These are phyloP conservation scores for Nemania sp. DNA, from an alignment of 2,329 filamentous ascomycete genomes.

Conservation along the genomic window DNA sequence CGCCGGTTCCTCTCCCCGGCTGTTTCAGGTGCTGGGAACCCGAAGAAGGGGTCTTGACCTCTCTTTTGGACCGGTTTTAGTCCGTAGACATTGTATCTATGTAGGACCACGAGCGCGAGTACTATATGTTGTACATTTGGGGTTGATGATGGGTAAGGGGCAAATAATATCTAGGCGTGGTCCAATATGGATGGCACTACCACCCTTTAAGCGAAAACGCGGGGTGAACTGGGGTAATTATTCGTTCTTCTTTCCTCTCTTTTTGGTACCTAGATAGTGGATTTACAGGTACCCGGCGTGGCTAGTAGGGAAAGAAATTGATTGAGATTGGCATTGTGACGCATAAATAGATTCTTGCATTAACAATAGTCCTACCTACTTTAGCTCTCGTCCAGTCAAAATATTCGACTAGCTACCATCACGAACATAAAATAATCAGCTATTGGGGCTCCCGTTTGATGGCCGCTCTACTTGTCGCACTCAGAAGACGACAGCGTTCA, in stretches of 20 bases:
- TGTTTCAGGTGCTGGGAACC: slow-evolving; percentile 33
- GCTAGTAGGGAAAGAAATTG: neutral
- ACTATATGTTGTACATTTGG: slow-evolving; percentile 10
- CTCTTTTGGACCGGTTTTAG: slow-evolving; percentile 5
- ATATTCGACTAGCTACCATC: neutral
- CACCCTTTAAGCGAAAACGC: slow-evolving; percentile 36
- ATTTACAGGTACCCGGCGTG: slow-evolving; percentile 3
- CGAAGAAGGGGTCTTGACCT: slow-evolving; percentile 12
- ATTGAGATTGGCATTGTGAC: neutral
- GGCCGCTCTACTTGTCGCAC: slow-evolving; percentile 7
- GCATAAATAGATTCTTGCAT: slow-evolving; percentile 11
- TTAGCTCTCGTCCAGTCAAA: neutral
- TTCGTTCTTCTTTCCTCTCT: neutral
- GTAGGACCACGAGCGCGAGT: slow-evolving; percentile 5
- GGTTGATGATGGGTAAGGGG: slow-evolving; percentile 2
- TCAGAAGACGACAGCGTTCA: neutral
- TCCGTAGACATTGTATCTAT: slow-evolving; percentile 2
- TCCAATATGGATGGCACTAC: slow-evolving; percentile 3
- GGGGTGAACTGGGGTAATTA: slow-evolving; percentile 30
- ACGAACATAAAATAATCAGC: neutral
- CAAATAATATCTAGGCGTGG: neutral
- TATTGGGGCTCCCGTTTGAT: slow-evolving; percentile 14
- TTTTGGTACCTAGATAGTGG: too few species aligned
- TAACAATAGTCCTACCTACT: slow-evolving; percentile 9
- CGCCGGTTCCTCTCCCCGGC: slow-evolving; percentile 23